A percentile compares a stretch with the other conserved stretches of the same genome.
These are phyloP conservation scores for Lentinula sp. DNA, from an alignment of 768 basidiomycete species.

Conservation along the genomic window DNA sequence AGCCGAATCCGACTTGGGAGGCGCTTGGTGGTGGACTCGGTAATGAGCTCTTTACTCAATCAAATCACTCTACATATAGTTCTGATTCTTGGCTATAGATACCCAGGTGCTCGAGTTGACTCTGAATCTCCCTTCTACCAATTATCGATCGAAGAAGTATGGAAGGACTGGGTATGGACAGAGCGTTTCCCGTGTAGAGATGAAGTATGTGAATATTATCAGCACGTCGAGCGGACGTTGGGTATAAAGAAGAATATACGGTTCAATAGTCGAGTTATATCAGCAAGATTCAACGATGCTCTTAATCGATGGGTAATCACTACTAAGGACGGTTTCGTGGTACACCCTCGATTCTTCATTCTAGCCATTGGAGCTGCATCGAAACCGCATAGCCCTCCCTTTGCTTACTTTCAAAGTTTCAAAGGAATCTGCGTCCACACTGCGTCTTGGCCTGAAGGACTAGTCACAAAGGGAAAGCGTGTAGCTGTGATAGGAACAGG, in stretches of 20 bases:
- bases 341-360: slow-evolving; percentile 15
- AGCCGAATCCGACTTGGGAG: slow-evolving; percentile 16
- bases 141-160: slow-evolving; percentile 17
- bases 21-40: slow-evolving; percentile 13
- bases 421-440: slow-evolving; percentile 19
- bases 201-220: slow-evolving; percentile 18
- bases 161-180: slow-evolving; percentile 18
- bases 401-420: slow-evolving; percentile 17
- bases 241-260: slow-evolving; percentile 17
- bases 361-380: slow-evolving; percentile 20
- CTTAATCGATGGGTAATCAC: slow-evolving; percentile 17
- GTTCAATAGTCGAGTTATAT: slow-evolving; percentile 16
- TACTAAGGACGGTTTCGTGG: slow-evolving; percentile 12
- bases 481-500: slow-evolving; percentile 22
- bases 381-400: slow-evolving; percentile 15
- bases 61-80: neutral
- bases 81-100: slow-evolving; percentile 8
- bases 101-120: slow-evolving; percentile 22
- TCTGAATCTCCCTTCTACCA: slow-evolving; percentile 19
- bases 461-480: slow-evolving; percentile 15
- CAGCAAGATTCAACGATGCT: slow-evolving; percentile 14
- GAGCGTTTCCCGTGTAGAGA: slow-evolving; percentile 5
- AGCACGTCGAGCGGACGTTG: slow-evolving; percentile 18
- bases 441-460: slow-evolving; percentile 16
- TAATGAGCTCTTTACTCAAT: neutral